Base-by-base conservation (phyloP, 768 basidiomycete species). In the Termitomyces heimii region DNA sequence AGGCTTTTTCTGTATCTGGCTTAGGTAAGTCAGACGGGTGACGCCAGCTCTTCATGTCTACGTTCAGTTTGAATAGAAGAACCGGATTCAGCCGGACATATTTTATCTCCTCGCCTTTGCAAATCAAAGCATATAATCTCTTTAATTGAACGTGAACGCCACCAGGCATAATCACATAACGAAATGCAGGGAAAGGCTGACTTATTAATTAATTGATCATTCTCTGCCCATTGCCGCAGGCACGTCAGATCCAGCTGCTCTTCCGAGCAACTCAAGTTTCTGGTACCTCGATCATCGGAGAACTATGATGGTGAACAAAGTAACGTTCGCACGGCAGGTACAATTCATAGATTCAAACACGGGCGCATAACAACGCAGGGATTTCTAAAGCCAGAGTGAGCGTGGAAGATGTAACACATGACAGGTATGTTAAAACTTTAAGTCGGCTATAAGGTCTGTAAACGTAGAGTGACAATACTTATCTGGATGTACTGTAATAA, bases 1-100 rank as follows among this genome's bases (percentile, higher is more conserved):
- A 98, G 5, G 97, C 96, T 57, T 86, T 86, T 74, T 98, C 96
- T 9, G 94, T 88, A 65, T 92, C 86, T 18, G 78, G 77, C 59
- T 35, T 78, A 77, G n/a, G 78, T 72, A 32, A 78, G 75, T 54
- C 73, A 73, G 5, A 78, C 78, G 77, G 75, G 90, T 84, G 54
- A 93, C 81, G 20, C 89, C 89, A 59, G 83, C 82, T 47, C 89
- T n/a, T 77, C 53, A 93, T 78, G 67, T 91, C 3, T 43, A 20
- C 12, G 20, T 4, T 43, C 10, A 43, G 10, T 43, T 43, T 43
- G 22, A 22, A 43, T 43, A 42, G n/a, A 12, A 12, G 4, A 6
- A 43, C 10, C 12, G 42, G 42, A 13, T 22, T 22, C 12, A 40
- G 22, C 20, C 39, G 39, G n/a, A n/a, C n/a, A n/a, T 20, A 2